A percentile compares a stretch with the other conserved stretches of the same genome.
Evolutionary conservation across 1,284 basidiomycete genomes (phyloP).

Genomic region (Malassezia restricta): DNA sequence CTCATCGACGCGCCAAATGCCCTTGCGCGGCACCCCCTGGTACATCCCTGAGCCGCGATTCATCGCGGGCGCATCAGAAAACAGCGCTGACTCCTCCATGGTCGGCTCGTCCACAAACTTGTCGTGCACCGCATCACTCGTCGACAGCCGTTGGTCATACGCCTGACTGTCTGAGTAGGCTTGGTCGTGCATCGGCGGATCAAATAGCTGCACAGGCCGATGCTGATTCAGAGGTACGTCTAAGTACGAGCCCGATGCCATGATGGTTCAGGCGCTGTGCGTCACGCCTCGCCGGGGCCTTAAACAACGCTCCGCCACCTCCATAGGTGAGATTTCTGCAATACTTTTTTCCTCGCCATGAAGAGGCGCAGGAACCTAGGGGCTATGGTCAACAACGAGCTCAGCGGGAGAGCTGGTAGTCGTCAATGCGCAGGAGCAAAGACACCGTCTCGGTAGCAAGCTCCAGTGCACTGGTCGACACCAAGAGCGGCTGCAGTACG

Average conservation of each 20-base stretch:
- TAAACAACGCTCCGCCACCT: too few relatives aligned
- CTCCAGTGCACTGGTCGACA: slow-evolving; percentile 89
- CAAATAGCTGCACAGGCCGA: background rate
- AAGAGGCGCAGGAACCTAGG: too few relatives aligned
- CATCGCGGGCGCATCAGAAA: background rate
- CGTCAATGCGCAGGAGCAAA: slow-evolving; percentile 87
- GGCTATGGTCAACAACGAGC: background rate
- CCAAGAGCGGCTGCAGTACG: slow-evolving; percentile 88
- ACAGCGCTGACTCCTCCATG: background rate
- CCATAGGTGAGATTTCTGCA: too few relatives aligned
- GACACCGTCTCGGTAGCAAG: slow-evolving; percentile 96
- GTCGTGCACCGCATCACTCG: background rate
- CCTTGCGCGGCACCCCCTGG: background rate
- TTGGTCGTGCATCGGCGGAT: background rate
- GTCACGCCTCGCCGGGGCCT: too few relatives aligned
- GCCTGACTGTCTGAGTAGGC: background rate
- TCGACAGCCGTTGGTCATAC: background rate
- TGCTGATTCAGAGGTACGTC: background rate
- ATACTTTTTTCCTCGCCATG: too few relatives aligned
- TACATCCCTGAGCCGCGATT: background rate
- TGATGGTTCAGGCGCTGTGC: too few relatives aligned
- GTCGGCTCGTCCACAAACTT: background rate
- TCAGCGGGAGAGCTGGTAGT: slow-evolving; percentile 53
- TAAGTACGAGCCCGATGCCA: background rate
- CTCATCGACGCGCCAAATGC: slow-evolving; percentile 38